Conservation (phyloP, 140 eudicot species). For the Ambrosia hybrid region DNA sequence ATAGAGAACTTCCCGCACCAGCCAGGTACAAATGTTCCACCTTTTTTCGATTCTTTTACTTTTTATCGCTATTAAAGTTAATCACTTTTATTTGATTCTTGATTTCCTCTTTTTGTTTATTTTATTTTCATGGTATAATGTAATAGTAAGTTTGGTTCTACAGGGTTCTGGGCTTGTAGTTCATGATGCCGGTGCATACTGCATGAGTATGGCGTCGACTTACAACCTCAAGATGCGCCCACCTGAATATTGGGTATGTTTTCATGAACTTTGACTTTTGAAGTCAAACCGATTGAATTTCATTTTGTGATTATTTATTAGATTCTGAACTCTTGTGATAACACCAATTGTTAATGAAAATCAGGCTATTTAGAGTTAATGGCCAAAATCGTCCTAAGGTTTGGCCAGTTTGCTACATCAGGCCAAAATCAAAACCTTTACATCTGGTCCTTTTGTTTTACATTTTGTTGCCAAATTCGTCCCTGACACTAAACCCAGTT, state of each 20-base stretch:
- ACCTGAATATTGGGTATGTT: constrained; percentile 78
- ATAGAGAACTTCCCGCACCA: constrained; percentile 85
- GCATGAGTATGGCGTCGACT: constrained; percentile 99
- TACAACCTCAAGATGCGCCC: constrained; percentile 99
- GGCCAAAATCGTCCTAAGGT: too few relatives aligned
- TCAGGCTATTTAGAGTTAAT: too few relatives aligned
- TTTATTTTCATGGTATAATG: too few relatives aligned
- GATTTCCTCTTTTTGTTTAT: background rate
- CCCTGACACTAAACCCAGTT: too few relatives aligned
- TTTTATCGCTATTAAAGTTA: background rate
- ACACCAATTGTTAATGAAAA: background rate
- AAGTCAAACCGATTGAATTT: too few relatives aligned
- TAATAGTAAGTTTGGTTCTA: background rate
- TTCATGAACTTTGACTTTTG: background rate
- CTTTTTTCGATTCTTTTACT: background rate
- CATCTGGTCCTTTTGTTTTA: too few relatives aligned
- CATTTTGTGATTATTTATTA: too few relatives aligned
- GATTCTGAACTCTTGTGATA: too few relatives aligned
- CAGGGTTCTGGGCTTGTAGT: constrained; percentile 97
- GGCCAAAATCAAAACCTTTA: too few relatives aligned
- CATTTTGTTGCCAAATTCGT: too few relatives aligned
- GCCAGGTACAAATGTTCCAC: constrained; percentile 40
- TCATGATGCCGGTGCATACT: constrained; percentile 99
- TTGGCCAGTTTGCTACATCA: too few relatives aligned
- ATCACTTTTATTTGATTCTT: background rate